These are phyloP conservation scores for Noccaea bulbosa DNA, from an alignment of 345 rosid genomes.

Conservation along the genomic window DNA sequence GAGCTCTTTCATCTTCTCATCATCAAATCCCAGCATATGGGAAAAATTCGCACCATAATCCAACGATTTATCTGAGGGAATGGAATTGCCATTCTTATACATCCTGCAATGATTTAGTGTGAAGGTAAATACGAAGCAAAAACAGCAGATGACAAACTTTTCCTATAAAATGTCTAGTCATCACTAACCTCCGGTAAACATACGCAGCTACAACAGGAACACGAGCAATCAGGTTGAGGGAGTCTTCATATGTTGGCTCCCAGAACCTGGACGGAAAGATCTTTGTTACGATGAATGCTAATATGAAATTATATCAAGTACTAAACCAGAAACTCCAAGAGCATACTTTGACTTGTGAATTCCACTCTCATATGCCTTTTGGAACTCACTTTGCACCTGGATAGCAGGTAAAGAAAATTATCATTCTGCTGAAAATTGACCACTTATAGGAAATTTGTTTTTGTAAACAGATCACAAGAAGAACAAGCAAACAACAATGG, in stretches of 20 bases:
- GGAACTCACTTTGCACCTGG: slow-evolving; percentile 98
- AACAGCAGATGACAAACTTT: neutral
- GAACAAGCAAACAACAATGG: slow-evolving; percentile 8
- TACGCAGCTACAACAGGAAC: slow-evolving; percentile 85
- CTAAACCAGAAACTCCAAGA: slow-evolving; percentile 32
- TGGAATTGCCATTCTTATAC: slow-evolving; percentile 76
- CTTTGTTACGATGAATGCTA: slow-evolving; percentile 28
- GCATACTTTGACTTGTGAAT: slow-evolving; percentile 86
- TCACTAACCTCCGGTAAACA: slow-evolving; percentile 83
- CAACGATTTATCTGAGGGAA: slow-evolving; percentile 70
- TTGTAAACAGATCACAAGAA: neutral
- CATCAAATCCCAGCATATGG: slow-evolving; percentile 90
- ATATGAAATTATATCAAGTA: slow-evolving; percentile 23
- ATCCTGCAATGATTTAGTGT: slow-evolving; percentile 53
- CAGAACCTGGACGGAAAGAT: slow-evolving; percentile 67
- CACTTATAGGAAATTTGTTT: slow-evolving; percentile 1
- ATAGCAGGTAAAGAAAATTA: slow-evolving; percentile 34
- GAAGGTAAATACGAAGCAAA: slow-evolving; percentile 24
- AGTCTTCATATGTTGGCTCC: slow-evolving; percentile 96
- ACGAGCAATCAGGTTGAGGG: slow-evolving; percentile 91
- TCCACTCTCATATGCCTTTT: slow-evolving; percentile 88
- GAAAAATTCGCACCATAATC: slow-evolving; percentile 96
- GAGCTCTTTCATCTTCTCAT: slow-evolving; percentile 85
- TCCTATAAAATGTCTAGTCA: slow-evolving; percentile 2
- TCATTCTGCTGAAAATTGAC: slow-evolving; percentile 1